Conservation (phyloP, 2,329 filamentous ascomycete species). For the Chalara sp. region DNA sequence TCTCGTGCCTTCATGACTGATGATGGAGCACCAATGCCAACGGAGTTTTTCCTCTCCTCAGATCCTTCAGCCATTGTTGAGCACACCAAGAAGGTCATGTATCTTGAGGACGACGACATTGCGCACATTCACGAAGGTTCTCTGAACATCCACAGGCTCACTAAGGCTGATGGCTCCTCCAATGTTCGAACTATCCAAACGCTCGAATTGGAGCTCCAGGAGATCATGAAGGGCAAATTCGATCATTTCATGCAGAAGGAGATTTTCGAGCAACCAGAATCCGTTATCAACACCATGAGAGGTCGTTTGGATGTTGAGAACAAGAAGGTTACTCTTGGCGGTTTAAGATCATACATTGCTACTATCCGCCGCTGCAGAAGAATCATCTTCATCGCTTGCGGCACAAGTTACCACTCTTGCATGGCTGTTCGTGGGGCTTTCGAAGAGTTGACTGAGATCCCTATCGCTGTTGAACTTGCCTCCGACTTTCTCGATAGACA, state of each 20-base stretch:
- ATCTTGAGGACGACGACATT: slow-evolving; percentile 99
- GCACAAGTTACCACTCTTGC: slow-evolving; percentile 97
- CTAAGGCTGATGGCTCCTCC: slow-evolving; percentile 93
- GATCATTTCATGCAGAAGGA: slow-evolving; percentile 99
- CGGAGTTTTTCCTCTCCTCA: slow-evolving; percentile 98
- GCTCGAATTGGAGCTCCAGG: slow-evolving; percentile 95
- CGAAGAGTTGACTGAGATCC: slow-evolving; percentile 96
- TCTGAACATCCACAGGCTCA: slow-evolving; percentile 96
- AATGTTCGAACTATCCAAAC: slow-evolving; percentile 98
- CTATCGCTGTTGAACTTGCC: slow-evolving; percentile 91
- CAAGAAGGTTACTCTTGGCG: slow-evolving; percentile 92
- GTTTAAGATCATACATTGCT: slow-evolving; percentile 89
- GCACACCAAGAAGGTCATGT: slow-evolving; percentile 99
- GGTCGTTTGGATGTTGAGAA: slow-evolving; percentile 90
- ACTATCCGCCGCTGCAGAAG: slow-evolving; percentile 95
- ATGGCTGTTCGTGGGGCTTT: slow-evolving; percentile 98
- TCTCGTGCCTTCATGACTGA: slow-evolving; percentile 98
- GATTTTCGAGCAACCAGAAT: slow-evolving; percentile 99
- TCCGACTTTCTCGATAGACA: slow-evolving; percentile 97
- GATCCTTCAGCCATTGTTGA: slow-evolving; percentile 98
- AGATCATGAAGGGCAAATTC: slow-evolving; percentile 99
- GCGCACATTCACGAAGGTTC: slow-evolving; percentile 99
- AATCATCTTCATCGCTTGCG: slow-evolving; percentile 98
- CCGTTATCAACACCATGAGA: slow-evolving; percentile 99
- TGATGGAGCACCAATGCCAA: slow-evolving; percentile 94